These are phyloP conservation scores for Ilex aquifolium DNA, from an alignment of 257 asterid species.

Conservation along the genomic window DNA sequence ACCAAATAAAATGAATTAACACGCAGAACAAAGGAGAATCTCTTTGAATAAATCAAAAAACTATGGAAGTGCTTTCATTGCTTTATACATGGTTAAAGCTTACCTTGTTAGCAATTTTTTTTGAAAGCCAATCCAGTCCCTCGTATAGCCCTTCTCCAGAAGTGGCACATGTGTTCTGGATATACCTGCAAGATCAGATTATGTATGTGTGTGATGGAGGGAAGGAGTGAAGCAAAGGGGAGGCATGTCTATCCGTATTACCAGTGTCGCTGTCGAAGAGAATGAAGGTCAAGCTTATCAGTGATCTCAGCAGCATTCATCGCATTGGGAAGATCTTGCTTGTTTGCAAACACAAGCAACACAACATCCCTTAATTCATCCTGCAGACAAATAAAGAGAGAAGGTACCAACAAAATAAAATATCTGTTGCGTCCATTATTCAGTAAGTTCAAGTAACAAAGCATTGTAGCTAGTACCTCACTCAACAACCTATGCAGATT, in stretches of 20 bases:
- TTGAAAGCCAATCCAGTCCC: constrained; percentile 25
- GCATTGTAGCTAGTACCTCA: background rate
- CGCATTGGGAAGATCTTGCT: constrained; percentile 67
- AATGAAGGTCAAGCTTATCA: constrained; percentile 48
- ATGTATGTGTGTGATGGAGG: background rate
- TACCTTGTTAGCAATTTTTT: constrained; percentile 22
- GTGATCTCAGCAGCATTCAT: constrained; percentile 67
- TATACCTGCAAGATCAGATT: constrained; percentile 12
- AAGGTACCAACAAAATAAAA: background rate
- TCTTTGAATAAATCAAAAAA: too few species aligned
- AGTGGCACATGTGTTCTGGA: constrained; percentile 20
- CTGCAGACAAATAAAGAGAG: background rate
- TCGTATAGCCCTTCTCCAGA: constrained; percentile 27
- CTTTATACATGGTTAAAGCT: background rate
- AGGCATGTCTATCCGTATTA: background rate
- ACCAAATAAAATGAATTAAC: too few species aligned
- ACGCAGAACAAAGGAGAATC: too few species aligned
- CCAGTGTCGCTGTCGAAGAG: background rate
- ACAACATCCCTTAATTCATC: constrained; percentile 23
- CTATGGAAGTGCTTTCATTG: too few species aligned
- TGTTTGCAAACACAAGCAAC: constrained; percentile 55
- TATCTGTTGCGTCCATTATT: too few species aligned
- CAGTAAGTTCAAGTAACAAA: too few species aligned
- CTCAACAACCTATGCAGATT: background rate
- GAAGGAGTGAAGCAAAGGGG: background rate